These are phyloP conservation scores for Suillus placidus DNA, from an alignment of 768 basidiomycete species.

Conservation along the genomic window DNA sequence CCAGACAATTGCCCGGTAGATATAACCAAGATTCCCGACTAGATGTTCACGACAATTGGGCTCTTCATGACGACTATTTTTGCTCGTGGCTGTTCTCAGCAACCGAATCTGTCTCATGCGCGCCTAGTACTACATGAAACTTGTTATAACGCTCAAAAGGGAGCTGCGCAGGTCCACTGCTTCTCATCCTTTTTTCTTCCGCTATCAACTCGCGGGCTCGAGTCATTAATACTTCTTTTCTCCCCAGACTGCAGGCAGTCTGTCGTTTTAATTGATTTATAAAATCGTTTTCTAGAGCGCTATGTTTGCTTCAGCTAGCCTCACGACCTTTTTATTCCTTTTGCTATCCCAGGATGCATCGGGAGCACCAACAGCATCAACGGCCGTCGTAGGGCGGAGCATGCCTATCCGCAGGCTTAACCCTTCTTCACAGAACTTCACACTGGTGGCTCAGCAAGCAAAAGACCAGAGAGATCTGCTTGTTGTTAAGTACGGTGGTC, in stretches of 20 bases:
- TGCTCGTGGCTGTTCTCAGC: neutral
- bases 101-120: neutral
- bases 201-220: neutral
- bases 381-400: neutral
- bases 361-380: neutral
- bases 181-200: neutral
- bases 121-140: conserved; percentile 2
- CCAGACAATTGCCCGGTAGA: neutral
- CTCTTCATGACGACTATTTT: neutral
- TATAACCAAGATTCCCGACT: neutral
- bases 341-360: neutral
- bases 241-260: conserved; percentile 6
- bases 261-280: neutral
- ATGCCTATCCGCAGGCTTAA: conserved; percentile 4
- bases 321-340: neutral
- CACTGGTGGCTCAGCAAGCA: conserved; percentile 32
- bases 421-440: conserved; percentile 4
- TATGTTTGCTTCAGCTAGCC: conserved; percentile 6
- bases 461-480: conserved; percentile 43
- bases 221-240: neutral
- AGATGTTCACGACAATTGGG: neutral
- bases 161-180: neutral
- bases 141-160: neutral
- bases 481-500: conserved; percentile 45
- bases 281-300: neutral